Conservation (phyloP, 495 filamentous ascomycete species). For the Neurospora terricola region DNA sequence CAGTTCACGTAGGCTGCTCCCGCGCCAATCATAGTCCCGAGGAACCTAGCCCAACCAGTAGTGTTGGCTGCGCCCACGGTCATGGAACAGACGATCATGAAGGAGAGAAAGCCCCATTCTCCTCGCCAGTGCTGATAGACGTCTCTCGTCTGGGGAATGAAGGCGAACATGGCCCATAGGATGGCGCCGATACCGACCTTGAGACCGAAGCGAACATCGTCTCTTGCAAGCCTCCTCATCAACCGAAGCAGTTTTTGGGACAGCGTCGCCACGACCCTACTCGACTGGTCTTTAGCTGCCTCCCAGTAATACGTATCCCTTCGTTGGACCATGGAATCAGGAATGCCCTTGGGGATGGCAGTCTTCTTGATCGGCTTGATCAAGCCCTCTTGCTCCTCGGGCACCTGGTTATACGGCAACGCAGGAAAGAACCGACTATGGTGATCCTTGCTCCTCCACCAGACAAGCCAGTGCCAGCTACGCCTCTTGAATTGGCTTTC, state of each 20-base stretch:
- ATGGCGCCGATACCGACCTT: slow-evolving; percentile 88
- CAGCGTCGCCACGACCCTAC: slow-evolving; percentile 20
- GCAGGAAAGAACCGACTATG: slow-evolving; percentile 12
- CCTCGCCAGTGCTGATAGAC: slow-evolving; percentile 84
- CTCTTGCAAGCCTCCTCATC: slow-evolving; percentile 33
- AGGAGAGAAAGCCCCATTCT: slow-evolving; percentile 93
- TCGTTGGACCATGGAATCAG: slow-evolving; percentile 33
- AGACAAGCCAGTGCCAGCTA: slow-evolving; percentile 80
- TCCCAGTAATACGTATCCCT: slow-evolving; percentile 35
- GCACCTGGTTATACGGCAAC: slow-evolving; percentile 42
- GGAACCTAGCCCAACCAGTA: slow-evolving; percentile 73
- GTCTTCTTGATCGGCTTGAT: slow-evolving; percentile 34
- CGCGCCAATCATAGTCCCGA: slow-evolving; percentile 81
- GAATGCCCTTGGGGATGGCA: slow-evolving; percentile 36
- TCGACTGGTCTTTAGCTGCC: slow-evolving; percentile 23
- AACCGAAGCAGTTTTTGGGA: slow-evolving; percentile 31
- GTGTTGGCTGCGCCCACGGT: slow-evolving; percentile 93
- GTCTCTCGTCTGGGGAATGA: slow-evolving; percentile 65
- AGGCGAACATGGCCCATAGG: slow-evolving; percentile 78
- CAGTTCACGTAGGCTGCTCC: slow-evolving; percentile 65
- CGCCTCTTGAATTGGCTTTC: slow-evolving; percentile 48
- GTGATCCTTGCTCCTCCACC: slow-evolving; percentile 49
- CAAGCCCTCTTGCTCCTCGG: slow-evolving; percentile 34
- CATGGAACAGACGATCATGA: slow-evolving; percentile 98
- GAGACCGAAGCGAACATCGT: slow-evolving; percentile 62